A percentile compares a stretch with the other conserved stretches of the same genome.
phyloP scores from a whole-genome alignment of 2,329 filamentous ascomycete species.

The Curvularia lunata region DNA sequence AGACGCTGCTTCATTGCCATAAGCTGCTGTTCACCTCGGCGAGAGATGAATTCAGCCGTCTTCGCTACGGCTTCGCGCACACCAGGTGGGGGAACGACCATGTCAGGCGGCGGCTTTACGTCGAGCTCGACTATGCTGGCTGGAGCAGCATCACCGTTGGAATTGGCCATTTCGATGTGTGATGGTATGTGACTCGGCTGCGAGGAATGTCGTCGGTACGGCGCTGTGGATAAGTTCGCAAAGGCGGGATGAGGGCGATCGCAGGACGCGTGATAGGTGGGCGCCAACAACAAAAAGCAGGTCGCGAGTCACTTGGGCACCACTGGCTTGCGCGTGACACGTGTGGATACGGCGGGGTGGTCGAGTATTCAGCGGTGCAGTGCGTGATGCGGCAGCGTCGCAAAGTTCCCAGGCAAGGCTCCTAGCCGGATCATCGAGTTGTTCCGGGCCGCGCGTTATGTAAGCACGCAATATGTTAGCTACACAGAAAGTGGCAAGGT shows the following conservation, averaged over 20 bases:
- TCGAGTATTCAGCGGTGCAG: conserved; percentile 8
- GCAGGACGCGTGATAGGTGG: background rate
- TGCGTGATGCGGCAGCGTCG: conserved; percentile 13
- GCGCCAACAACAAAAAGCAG: conserved; percentile 9
- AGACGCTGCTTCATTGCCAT: conserved; percentile 87
- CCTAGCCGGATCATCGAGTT: conserved; percentile 9
- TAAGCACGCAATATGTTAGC: background rate
- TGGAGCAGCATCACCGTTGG: conserved; percentile 33
- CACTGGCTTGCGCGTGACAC: conserved; percentile 11
- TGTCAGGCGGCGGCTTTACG: conserved; percentile 75
- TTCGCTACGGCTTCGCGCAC: conserved; percentile 89
- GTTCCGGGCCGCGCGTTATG: conserved; percentile 9
- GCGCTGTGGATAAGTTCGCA: conserved; percentile 15
- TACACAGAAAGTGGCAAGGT: conserved; percentile 7
- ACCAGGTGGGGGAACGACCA: conserved; percentile 84
- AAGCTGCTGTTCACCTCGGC: conserved; percentile 72
- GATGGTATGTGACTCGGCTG: conserved; percentile 15
- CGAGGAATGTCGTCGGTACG: conserved; percentile 13
- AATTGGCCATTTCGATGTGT: conserved; percentile 36
- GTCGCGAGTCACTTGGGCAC: background rate
- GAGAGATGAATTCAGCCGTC: conserved; percentile 87
- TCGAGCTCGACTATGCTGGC: conserved; percentile 25
- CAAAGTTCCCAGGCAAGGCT: conserved; percentile 17
- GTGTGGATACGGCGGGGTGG: conserved; percentile 6
- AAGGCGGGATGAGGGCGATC: background rate